A percentile compares a stretch with the other conserved stretches of the same genome.
phyloP scores from a whole-genome alignment of 2,329 filamentous ascomycete genomes.

The Pyrenochaeta sp. region DNA sequence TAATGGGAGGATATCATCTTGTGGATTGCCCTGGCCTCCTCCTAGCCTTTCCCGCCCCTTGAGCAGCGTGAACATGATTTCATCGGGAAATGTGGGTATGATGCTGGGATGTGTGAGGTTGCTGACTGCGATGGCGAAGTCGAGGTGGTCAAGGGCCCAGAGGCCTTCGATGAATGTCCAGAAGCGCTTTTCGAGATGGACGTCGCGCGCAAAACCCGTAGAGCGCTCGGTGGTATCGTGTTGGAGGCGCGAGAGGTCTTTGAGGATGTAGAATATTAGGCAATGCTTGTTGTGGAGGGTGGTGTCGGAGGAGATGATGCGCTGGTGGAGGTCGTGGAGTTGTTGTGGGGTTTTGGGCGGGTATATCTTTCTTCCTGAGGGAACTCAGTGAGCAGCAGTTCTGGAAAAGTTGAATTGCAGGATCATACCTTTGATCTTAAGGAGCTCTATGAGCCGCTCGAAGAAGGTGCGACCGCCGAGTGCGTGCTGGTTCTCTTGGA shows the following conservation, averaged over 20 bases:
- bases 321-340: constrained; percentile 73
- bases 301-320: constrained; percentile 71
- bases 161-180: constrained; percentile 82
- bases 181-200: constrained; percentile 77
- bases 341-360: constrained; percentile 75
- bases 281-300: constrained; percentile 81
- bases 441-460: constrained; percentile 75
- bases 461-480: constrained; percentile 79
- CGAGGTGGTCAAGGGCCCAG: constrained; percentile 78
- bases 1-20: constrained; percentile 65
- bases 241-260: constrained; percentile 69
- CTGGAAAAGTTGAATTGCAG: not conserved
- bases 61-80: constrained; percentile 76
- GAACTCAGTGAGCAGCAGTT: constrained; percentile 6
- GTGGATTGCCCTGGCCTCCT: constrained; percentile 37
- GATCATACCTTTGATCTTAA: constrained; percentile 73
- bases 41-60: constrained; percentile 45
- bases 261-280: constrained; percentile 82
- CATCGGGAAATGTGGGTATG: constrained; percentile 81
- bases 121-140: constrained; percentile 73
- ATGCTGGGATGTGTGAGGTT: constrained; percentile 82
- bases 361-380: constrained; percentile 69
- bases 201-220: constrained; percentile 67
- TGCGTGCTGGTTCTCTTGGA: constrained; percentile 71
- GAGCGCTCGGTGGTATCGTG: constrained; percentile 60